These are phyloP conservation scores for Chaetothyriales sp. DNA, from an alignment of 2,329 filamentous ascomycete species.

Conservation along the genomic window DNA sequence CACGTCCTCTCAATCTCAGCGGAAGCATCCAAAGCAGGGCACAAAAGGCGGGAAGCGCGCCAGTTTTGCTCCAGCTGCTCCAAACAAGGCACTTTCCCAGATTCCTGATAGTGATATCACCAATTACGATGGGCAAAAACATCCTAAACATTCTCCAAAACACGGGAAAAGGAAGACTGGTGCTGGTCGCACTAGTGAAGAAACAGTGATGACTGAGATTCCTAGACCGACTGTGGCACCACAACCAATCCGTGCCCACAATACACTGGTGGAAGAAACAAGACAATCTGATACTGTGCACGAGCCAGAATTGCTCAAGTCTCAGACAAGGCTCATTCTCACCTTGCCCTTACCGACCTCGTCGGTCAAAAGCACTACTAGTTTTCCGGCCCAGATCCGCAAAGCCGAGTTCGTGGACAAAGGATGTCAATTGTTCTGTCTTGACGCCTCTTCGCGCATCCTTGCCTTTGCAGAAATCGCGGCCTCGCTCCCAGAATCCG, in stretches of 20 bases:
- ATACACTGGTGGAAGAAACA: neutral
- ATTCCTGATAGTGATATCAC: neutral
- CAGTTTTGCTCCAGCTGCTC: neutral
- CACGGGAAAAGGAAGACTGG: neutral
- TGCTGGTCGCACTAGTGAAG: neutral
- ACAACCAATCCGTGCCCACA: neutral
- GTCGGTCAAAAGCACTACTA: neutral
- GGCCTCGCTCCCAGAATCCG: conserved; percentile 7
- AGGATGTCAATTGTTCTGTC: conserved; percentile 10
- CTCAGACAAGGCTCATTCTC: neutral
- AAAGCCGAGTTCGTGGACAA: neutral
- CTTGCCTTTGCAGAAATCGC: conserved; percentile 13
- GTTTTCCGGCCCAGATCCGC: neutral
- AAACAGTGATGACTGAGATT: neutral
- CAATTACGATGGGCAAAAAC: neutral
- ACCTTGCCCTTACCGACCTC: neutral
- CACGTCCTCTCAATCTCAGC: neutral
- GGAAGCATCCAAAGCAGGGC: neutral
- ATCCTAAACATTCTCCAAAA: neutral
- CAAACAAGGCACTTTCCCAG: neutral
- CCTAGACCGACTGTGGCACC: neutral
- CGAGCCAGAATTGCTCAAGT: neutral
- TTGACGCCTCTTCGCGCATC: conserved; percentile 7
- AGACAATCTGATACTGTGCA: neutral
- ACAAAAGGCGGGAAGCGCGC: neutral